These are phyloP conservation scores for Macrocystidia cucumis DNA, from an alignment of 1,284 basidiomycete species.

Conservation along the genomic window DNA sequence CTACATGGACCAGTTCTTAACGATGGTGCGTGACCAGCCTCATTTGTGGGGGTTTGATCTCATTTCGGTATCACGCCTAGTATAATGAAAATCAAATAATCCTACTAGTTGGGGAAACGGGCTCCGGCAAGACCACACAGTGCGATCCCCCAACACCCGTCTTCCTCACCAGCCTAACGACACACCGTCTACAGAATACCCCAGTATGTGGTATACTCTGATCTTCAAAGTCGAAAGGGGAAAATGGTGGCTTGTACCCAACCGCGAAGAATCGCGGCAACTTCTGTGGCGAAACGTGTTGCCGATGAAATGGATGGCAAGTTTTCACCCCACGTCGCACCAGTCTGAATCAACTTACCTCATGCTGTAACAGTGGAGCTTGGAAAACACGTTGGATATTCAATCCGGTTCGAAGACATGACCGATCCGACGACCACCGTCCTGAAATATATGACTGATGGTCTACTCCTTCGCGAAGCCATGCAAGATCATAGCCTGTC, in stretches of 20 bases:
- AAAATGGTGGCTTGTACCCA: constrained; percentile 97
- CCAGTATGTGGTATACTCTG: constrained; percentile 92
- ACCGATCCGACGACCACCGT: constrained; percentile 89
- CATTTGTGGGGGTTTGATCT: too few relatives aligned
- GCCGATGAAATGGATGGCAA: constrained; percentile 96
- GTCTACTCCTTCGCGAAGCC: constrained; percentile 95
- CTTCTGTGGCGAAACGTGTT: constrained; percentile 97
- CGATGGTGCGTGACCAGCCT: too few relatives aligned
- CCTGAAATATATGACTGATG: constrained; percentile 99
- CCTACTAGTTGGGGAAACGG: constrained; percentile 97
- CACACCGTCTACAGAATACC: constrained; percentile 58
- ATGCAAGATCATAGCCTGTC: constrained; percentile 92
- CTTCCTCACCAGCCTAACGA: constrained; percentile 12
- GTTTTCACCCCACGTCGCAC: constrained; percentile 16
- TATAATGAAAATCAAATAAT: constrained; percentile 87
- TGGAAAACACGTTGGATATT: constrained; percentile 94
- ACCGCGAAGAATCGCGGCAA: constrained; percentile 94
- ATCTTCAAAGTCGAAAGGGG: constrained; percentile 82
- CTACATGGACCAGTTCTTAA: constrained; percentile 90
- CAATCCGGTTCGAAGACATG: constrained; percentile 98
- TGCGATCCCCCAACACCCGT: constrained; percentile 27
- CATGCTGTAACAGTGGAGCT: constrained; percentile 59
- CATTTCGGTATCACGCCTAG: constrained; percentile 35
- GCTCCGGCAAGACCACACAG: constrained; percentile 98
- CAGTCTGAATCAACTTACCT: background rate